A percentile compares a stretch with the other conserved stretches of the same genome.
Conservation (phyloP, 139 green algal species). For the Tetratostichococcus sp. region DNA sequence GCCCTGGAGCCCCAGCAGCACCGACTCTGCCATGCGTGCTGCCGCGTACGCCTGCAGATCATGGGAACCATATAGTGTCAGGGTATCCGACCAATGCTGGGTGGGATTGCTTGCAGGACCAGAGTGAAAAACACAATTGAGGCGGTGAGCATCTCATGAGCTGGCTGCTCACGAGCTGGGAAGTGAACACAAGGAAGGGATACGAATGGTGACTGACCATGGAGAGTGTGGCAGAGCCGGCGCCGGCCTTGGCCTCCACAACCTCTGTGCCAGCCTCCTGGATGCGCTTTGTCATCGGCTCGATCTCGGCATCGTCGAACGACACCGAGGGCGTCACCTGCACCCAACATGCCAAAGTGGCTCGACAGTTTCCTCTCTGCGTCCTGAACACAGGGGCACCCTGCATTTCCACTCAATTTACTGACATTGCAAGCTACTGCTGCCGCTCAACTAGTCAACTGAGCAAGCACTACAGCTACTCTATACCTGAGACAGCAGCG, state of each 20-base stretch:
- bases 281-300: conserved; percentile 77
- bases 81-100: too few species aligned
- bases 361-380: background rate
- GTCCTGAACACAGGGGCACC: too few species aligned
- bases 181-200: too few species aligned
- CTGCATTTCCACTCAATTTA: too few species aligned
- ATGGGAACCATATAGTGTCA: too few species aligned
- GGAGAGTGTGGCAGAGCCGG: conserved; percentile 78
- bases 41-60: conserved; percentile 72
- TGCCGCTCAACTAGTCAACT: too few species aligned
- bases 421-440: too few species aligned
- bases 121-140: background rate
- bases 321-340: conserved; percentile 74
- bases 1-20: conserved; percentile 70
- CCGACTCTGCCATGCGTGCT: conserved; percentile 74
- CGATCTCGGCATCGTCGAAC: conserved; percentile 80
- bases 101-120: too few species aligned
- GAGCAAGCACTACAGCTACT: too few species aligned
- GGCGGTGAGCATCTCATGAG: background rate
- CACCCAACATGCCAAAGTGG: conserved; percentile 8
- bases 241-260: conserved; percentile 84
- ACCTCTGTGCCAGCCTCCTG: conserved; percentile 86
- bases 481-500: conserved; percentile 90
- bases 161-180: too few species aligned
- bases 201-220: too few species aligned